A percentile compares a stretch with the other conserved stretches of the same genome.
Evolutionary conservation across 306 rosid species (phyloP).

Genomic region (Fagus crenata): DNA sequence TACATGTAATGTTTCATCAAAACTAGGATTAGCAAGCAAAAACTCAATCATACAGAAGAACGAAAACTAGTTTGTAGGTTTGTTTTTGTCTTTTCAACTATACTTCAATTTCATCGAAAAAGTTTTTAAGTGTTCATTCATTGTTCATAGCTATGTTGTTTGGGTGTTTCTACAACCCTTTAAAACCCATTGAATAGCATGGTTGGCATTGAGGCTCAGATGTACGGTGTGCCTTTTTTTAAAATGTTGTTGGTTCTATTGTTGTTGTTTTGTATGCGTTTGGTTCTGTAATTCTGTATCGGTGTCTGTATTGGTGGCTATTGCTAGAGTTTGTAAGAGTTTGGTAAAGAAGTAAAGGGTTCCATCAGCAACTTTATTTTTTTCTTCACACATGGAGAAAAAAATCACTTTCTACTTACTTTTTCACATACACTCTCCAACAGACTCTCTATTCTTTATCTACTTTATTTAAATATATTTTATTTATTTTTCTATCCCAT

Average conservation of each 20-base stretch:
- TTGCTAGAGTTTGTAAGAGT: background rate
- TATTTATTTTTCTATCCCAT: too few relatives aligned
- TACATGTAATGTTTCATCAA: conserved; percentile 22
- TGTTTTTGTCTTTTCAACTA: background rate
- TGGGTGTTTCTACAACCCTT: background rate
- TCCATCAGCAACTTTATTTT: background rate
- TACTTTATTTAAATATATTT: too few relatives aligned
- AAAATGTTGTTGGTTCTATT: background rate
- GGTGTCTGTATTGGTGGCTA: background rate
- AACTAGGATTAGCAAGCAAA: conserved; percentile 36
- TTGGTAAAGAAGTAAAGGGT: background rate
- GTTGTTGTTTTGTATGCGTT: background rate
- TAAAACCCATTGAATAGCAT: background rate
- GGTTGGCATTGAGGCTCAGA: background rate
- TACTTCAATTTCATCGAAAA: conserved; percentile 2
- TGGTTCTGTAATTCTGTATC: background rate
- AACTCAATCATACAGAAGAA: conserved; percentile 22
- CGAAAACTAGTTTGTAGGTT: background rate
- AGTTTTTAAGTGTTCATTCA: background rate
- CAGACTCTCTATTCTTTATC: too few relatives aligned
- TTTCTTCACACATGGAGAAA: too few relatives aligned
- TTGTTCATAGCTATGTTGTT: background rate
- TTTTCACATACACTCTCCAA: too few relatives aligned
- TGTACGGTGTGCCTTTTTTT: background rate
- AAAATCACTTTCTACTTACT: too few relatives aligned